Percentiles rank a stretch among this genome's conserved stretches.
Evolutionary conservation across 2,329 filamentous ascomycete genomes (phyloP).

Genomic region (Aspergillus sp.): DNA sequence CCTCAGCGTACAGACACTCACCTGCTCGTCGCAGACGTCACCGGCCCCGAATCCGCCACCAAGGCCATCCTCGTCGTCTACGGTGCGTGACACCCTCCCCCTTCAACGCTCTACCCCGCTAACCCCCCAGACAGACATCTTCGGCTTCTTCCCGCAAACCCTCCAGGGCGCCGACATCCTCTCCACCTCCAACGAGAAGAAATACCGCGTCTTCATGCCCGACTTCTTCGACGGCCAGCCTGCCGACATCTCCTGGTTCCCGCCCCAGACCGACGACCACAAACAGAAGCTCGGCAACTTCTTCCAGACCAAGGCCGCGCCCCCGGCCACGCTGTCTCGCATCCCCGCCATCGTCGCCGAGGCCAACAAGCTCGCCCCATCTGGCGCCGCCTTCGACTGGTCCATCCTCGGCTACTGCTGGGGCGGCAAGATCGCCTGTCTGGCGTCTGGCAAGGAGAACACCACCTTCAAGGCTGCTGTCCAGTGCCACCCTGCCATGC

Average conservation of each 20-base stretch:
- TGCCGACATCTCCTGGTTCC: conserved; percentile 61
- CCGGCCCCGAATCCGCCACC: conserved; percentile 55
- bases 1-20: conserved; percentile 10
- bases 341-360: conserved; percentile 57
- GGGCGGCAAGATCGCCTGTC: conserved; percentile 58
- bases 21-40: conserved; percentile 49
- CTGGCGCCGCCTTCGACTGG: conserved; percentile 50
- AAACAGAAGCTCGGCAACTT: conserved; percentile 59
- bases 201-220: conserved; percentile 86
- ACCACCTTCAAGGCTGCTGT: conserved; percentile 56
- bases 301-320: conserved; percentile 57
- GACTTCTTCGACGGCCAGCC: conserved; percentile 85
- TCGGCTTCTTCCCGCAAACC: conserved; percentile 64
- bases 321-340: conserved; percentile 56
- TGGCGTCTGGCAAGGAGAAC: conserved; percentile 51
- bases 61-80: conserved; percentile 59
- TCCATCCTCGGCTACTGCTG: conserved; percentile 63
- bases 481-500: conserved; percentile 60
- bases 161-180: conserved; percentile 64
- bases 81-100: conserved; percentile 26
- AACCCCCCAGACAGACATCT: conserved; percentile 50
- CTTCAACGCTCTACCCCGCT: not conserved
- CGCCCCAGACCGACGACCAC: conserved; percentile 60
- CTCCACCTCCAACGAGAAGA: conserved; percentile 57
- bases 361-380: conserved; percentile 47